Percentiles rank a stretch among this genome's conserved stretches.
Evolutionary conservation across 148 eudicot species (phyloP).

Genomic region (Dianthus caryophyllus): DNA sequence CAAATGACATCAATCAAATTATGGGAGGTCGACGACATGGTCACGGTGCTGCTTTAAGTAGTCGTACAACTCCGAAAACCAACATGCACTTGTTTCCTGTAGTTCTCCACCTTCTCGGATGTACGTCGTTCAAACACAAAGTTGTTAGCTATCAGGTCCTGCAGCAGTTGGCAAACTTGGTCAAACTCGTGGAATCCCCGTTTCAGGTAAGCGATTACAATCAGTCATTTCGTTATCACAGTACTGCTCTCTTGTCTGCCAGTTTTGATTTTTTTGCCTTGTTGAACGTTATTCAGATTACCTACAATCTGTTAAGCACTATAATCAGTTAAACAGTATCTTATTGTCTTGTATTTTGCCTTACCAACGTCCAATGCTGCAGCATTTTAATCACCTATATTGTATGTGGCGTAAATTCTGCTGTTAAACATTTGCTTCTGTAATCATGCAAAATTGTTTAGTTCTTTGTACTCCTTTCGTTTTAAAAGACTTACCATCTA

Average conservation of each 20-base stretch:
- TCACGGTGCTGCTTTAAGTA: conserved; percentile 42
- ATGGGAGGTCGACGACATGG: conserved; percentile 79
- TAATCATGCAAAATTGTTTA: too few relatives aligned
- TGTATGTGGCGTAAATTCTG: too few relatives aligned
- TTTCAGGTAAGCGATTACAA: conserved; percentile 59
- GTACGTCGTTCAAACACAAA: conserved; percentile 67
- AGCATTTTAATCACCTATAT: not conserved
- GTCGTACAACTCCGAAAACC: conserved; percentile 64
- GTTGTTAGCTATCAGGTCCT: conserved; percentile 63
- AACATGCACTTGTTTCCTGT: conserved; percentile 84
- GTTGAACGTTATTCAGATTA: not conserved
- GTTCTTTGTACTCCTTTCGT: too few relatives aligned
- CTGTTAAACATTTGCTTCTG: too few relatives aligned
- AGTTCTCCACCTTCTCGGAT: conserved; percentile 78
- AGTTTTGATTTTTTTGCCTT: not conserved
- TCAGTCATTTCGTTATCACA: not conserved
- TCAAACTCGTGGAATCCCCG: conserved; percentile 68
- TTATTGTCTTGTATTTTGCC: not conserved
- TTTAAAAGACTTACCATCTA: too few relatives aligned
- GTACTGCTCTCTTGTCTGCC: not conserved
- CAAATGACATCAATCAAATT: conserved; percentile 74
- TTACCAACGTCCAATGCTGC: not conserved
- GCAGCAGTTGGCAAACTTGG: conserved; percentile 71
- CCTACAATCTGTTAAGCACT: too few relatives aligned
- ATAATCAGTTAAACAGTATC: too few relatives aligned